Conservation (phyloP, 2,329 filamentous ascomycete genomes). For the Tympanopsis confertula region DNA sequence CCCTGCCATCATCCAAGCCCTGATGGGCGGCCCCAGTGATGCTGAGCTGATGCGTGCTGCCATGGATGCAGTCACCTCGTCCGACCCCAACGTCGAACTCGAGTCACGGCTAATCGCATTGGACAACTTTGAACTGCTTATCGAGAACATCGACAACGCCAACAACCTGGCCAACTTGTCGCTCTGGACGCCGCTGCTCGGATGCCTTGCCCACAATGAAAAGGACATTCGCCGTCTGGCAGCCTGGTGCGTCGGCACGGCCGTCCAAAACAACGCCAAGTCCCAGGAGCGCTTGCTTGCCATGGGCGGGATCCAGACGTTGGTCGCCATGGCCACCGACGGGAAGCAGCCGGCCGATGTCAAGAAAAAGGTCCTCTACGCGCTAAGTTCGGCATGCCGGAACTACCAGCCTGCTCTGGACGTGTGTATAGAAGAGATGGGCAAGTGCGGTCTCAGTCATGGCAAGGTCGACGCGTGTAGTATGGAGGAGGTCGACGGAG, state of each 20-base stretch:
- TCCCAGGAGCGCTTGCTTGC: conserved; percentile 62
- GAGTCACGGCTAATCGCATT: conserved; percentile 74
- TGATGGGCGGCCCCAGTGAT: conserved; percentile 78
- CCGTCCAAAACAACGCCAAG: conserved; percentile 88
- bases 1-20: conserved; percentile 57
- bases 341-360: conserved; percentile 50
- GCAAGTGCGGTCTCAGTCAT: conserved; percentile 39
- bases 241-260: conserved; percentile 88
- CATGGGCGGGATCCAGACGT: conserved; percentile 55
- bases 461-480: conserved; percentile 65
- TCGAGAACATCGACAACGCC: conserved; percentile 89
- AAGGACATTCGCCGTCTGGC: conserved; percentile 69
- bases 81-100: conserved; percentile 49
- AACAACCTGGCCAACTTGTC: conserved; percentile 76
- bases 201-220: conserved; percentile 56
- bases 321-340: conserved; percentile 54
- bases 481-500: conserved; percentile 73
- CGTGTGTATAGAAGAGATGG: conserved; percentile 49
- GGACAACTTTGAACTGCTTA: conserved; percentile 88
- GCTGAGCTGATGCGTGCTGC: conserved; percentile 81
- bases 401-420: conserved; percentile 84
- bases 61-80: conserved; percentile 63
- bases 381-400: conserved; percentile 71
- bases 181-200: conserved; percentile 72
- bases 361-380: conserved; percentile 78